A percentile compares a stretch with the other conserved stretches of the same genome.
Conservation (phyloP, 1,139 yeast genomes). For the Scheffersomyces lignicola region DNA sequence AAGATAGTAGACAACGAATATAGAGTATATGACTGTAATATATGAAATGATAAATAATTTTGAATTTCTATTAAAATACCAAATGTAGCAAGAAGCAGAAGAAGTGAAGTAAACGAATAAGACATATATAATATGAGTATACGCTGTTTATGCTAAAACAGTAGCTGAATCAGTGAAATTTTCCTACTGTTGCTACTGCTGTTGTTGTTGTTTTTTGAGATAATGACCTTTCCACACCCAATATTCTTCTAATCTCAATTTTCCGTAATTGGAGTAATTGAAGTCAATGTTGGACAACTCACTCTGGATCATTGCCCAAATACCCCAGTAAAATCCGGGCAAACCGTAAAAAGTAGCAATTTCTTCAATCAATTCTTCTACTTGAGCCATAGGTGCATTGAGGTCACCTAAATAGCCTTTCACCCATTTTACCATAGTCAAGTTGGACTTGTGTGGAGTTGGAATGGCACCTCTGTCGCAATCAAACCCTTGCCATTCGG, state of each 20-base stretch:
- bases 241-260: constrained; percentile 62
- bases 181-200: neutral
- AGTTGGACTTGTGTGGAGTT: constrained; percentile 43
- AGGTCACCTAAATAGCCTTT: constrained; percentile 43
- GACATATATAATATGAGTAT: neutral
- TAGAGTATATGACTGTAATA: neutral
- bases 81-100: neutral
- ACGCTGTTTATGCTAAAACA: neutral
- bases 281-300: constrained; percentile 72
- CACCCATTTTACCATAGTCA: constrained; percentile 55
- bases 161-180: no score
- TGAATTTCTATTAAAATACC: constrained; percentile 1
- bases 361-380: constrained; percentile 49
- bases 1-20: constrained; percentile 29
- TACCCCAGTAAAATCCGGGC: constrained; percentile 86
- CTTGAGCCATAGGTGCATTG: constrained; percentile 23
- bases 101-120: neutral
- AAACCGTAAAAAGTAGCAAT: constrained; percentile 66
- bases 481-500: constrained; percentile 86
- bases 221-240: constrained; percentile 59
- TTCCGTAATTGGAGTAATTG: constrained; percentile 64
- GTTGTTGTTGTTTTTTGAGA: constrained; percentile 6
- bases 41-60: neutral
- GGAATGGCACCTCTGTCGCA: constrained; percentile 67
- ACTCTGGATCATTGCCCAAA: constrained; percentile 81